Percentiles rank a stretch among this genome's conserved stretches.
These are phyloP conservation scores for Starmera quercuum DNA, from an alignment of 805 yeast species.

Conservation along the genomic window DNA sequence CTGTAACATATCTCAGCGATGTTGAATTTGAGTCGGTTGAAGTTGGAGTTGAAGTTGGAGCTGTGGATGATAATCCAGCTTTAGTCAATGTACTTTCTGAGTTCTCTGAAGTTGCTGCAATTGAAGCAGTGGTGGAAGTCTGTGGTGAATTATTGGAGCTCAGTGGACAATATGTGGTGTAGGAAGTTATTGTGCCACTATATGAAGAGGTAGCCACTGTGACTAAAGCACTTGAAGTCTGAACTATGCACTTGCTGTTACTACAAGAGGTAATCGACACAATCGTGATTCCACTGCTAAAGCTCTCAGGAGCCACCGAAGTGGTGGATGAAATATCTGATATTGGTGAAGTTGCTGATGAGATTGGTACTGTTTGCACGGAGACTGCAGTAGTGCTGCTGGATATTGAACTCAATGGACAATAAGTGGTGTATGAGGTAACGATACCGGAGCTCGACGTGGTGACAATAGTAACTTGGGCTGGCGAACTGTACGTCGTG, in stretches of 20 bases:
- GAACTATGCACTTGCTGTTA: too few species aligned
- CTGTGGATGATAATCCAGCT: background rate
- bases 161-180: constrained; percentile 15
- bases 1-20: too few species aligned
- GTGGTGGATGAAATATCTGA: too few species aligned
- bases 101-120: background rate
- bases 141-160: constrained; percentile 12
- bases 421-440: constrained; percentile 2
- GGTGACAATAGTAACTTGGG: constrained; percentile 15
- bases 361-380: background rate
- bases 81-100: background rate
- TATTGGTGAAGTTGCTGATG: background rate
- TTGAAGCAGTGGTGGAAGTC: constrained; percentile 19
- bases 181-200: constrained; percentile 5
- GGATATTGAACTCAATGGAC: too few species aligned
- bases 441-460: constrained; percentile 15
- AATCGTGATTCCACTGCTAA: too few species aligned
- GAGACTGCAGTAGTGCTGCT: constrained; percentile 3
- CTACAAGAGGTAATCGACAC: too few species aligned
- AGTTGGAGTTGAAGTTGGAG: constrained; percentile 9
- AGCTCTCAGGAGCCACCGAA: too few species aligned
- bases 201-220: constrained; percentile 10
- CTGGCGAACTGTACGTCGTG: constrained; percentile 6
- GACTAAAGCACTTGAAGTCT: constrained; percentile 6
- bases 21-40: background rate